Percentiles rank a stretch among this genome's conserved stretches.
phyloP scores from a whole-genome alignment of 257 asterid species.

The Plectranthus barbatus region DNA sequence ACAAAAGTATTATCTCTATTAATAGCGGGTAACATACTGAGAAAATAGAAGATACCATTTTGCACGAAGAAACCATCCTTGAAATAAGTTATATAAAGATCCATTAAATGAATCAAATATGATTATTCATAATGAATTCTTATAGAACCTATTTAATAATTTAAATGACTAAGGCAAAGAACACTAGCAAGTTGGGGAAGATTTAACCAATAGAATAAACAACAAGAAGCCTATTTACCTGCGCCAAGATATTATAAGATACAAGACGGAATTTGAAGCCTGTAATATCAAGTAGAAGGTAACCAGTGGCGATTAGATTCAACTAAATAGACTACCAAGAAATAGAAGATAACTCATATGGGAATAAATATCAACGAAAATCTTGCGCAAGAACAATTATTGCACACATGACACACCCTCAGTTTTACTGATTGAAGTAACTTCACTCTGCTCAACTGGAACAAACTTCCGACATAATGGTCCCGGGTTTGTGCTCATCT shows the following conservation, averaged over 20 bases:
- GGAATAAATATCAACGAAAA: neutral
- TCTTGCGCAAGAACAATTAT: neutral
- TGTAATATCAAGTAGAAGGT: slow-evolving; percentile 24
- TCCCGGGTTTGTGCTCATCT: slow-evolving; percentile 48
- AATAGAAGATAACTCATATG: neutral
- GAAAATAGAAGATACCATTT: neutral
- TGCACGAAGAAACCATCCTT: neutral
- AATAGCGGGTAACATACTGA: neutral
- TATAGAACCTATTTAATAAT: neutral
- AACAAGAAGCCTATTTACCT: slow-evolving; percentile 36
- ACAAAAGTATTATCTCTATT: neutral
- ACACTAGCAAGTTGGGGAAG: neutral
- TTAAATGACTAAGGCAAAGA: neutral
- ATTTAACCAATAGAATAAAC: neutral
- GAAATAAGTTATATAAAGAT: neutral
- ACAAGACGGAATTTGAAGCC: slow-evolving; percentile 72
- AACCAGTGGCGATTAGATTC: neutral
- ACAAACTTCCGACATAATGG: slow-evolving; percentile 61
- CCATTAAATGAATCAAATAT: neutral
- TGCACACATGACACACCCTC: slow-evolving; percentile 62
- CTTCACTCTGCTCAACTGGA: slow-evolving; percentile 62
- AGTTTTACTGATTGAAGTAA: slow-evolving; percentile 45
- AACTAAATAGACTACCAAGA: neutral
- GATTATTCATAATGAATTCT: neutral
- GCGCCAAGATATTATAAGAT: slow-evolving; percentile 87